These are phyloP conservation scores for Colletotrichum salicis DNA, from an alignment of 2,329 filamentous ascomycete genomes.

Conservation along the genomic window DNA sequence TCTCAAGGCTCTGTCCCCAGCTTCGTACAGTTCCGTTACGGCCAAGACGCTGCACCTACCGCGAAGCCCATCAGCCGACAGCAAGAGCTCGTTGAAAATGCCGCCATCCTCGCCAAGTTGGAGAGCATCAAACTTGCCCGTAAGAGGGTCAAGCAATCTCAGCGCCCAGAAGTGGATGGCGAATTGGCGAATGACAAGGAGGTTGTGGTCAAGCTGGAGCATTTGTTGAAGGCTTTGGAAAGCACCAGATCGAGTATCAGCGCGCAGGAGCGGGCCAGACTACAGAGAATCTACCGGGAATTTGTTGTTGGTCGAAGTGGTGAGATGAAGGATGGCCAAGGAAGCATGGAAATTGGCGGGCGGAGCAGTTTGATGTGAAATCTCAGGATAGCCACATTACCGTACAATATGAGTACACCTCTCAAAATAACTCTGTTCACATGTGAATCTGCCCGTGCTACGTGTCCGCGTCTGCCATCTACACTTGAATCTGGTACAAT, in stretches of 20 bases:
- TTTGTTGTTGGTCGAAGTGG: slow-evolving; percentile 94
- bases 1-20: slow-evolving; percentile 53
- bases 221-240: slow-evolving; percentile 80
- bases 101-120: slow-evolving; percentile 83
- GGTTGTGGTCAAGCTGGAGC: slow-evolving; percentile 85
- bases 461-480: neutral
- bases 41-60: slow-evolving; percentile 62
- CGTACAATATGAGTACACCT: neutral
- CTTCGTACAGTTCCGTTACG: slow-evolving; percentile 88
- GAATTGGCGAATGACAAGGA: slow-evolving; percentile 63
- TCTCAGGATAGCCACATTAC: neutral
- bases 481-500: neutral
- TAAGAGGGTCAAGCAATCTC: slow-evolving; percentile 54
- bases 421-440: neutral
- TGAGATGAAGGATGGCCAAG: slow-evolving; percentile 94
- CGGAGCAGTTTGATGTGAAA: slow-evolving; percentile 89
- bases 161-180: slow-evolving; percentile 41
- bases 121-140: slow-evolving; percentile 79
- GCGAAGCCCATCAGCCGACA: slow-evolving; percentile 58
- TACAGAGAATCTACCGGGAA: slow-evolving; percentile 87
- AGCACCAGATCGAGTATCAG: slow-evolving; percentile 87
- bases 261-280: slow-evolving; percentile 75
- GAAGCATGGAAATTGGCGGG: slow-evolving; percentile 90
- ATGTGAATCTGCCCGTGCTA: slow-evolving; percentile 8
- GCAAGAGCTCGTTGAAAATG: slow-evolving; percentile 76